Evolutionary conservation across 2,329 filamentous ascomycete genomes (phyloP).

Genomic region (Pezicula carpinea): DNA sequence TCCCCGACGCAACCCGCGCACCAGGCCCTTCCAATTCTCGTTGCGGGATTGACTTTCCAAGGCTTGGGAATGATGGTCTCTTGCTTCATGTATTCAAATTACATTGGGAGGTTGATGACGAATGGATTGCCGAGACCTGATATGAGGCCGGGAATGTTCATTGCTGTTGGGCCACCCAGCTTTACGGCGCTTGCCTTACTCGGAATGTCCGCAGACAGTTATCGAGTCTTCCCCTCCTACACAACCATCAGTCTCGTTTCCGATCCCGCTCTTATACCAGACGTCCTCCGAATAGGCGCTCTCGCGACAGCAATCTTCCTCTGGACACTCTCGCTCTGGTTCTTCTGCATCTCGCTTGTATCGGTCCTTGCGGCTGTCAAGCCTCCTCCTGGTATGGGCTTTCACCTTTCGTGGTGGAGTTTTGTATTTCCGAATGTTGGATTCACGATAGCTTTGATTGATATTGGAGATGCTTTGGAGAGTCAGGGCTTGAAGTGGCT

Average conservation of each 20-base stretch:
- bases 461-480: slow-evolving; percentile 44
- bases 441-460: slow-evolving; percentile 52
- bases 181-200: slow-evolving; percentile 69
- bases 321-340: slow-evolving; percentile 59
- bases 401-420: slow-evolving; percentile 61
- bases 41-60: slow-evolving; percentile 64
- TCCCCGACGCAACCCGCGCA: slow-evolving; percentile 53
- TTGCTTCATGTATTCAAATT: slow-evolving; percentile 68
- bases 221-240: slow-evolving; percentile 20
- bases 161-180: slow-evolving; percentile 69
- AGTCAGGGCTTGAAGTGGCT: slow-evolving; percentile 43
- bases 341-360: slow-evolving; percentile 41
- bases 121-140: slow-evolving; percentile 56
- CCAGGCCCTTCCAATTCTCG: slow-evolving; percentile 56
- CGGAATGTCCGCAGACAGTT: slow-evolving; percentile 57
- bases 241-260: slow-evolving; percentile 32
- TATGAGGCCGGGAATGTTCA: slow-evolving; percentile 67
- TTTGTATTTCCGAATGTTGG: slow-evolving; percentile 59
- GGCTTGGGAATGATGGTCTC: slow-evolving; percentile 66
- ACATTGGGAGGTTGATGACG: slow-evolving; percentile 63
- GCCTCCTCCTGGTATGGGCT: slow-evolving; percentile 43
- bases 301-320: slow-evolving; percentile 51
- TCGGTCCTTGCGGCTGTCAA: slow-evolving; percentile 33
- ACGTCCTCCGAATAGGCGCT: slow-evolving; percentile 30
- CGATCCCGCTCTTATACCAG: slow-evolving; percentile 30